phyloP scores from a whole-genome alignment of 169 alveolate species.

The Eimeria brunetti region DNA sequence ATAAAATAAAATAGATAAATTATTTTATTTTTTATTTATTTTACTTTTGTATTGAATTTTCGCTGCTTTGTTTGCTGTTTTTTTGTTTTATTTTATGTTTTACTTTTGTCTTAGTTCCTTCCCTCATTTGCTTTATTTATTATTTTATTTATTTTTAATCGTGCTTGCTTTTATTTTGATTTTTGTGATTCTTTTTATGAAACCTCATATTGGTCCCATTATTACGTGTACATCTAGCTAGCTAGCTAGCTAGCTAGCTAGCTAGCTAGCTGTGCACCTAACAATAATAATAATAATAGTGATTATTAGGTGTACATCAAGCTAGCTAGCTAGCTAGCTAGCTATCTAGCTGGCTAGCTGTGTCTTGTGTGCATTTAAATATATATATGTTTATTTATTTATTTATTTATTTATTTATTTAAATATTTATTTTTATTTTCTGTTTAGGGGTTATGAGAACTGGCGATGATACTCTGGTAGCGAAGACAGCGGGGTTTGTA shows the following conservation, averaged over 20 bases:
- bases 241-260: too few relatives aligned
- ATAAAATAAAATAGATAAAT: too few relatives aligned
- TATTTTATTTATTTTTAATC: too few relatives aligned
- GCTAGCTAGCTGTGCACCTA: too few relatives aligned
- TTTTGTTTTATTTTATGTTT: background rate
- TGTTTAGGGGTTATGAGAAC: constrained; percentile 52
- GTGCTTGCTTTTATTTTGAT: background rate
- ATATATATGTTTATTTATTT: background rate
- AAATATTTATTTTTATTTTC: background rate
- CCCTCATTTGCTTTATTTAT: too few relatives aligned
- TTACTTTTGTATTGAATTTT: background rate
- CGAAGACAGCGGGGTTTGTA: constrained; percentile 37
- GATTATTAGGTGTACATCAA: too few relatives aligned
- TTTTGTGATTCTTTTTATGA: background rate
- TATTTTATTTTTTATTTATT: background rate
- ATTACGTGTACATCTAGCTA: too few relatives aligned
- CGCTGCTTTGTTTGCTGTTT: background rate
- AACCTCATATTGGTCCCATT: too few relatives aligned
- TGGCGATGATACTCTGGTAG: constrained; percentile 70
- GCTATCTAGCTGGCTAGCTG: too few relatives aligned
- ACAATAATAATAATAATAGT: too few relatives aligned
- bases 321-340: too few relatives aligned
- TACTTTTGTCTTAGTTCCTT: background rate
- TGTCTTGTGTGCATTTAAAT: too few relatives aligned
- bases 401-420: background rate